Conservation (phyloP, 306 rosid genomes). For the Vicia faba region DNA sequence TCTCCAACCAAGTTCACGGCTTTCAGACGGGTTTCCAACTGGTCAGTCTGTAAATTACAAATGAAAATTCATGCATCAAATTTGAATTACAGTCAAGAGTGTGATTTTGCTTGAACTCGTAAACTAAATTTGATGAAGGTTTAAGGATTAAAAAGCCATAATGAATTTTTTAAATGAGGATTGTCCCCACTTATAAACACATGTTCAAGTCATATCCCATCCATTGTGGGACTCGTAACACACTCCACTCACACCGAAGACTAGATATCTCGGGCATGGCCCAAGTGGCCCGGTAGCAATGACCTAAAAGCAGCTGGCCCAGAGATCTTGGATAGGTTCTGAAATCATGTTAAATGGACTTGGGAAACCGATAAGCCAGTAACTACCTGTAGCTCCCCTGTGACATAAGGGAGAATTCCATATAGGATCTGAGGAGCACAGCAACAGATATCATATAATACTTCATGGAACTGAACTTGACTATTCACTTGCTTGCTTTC, state of each 20-base stretch:
- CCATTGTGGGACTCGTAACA: too few species aligned
- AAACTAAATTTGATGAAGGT: slow-evolving; percentile 6
- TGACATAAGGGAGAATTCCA: slow-evolving; percentile 75
- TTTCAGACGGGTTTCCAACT: slow-evolving; percentile 82
- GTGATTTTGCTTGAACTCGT: slow-evolving; percentile 12
- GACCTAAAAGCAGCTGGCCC: too few species aligned
- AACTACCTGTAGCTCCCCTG: slow-evolving; percentile 86
- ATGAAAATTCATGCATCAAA: slow-evolving; percentile 36
- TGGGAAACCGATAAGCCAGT: slow-evolving; percentile 15
- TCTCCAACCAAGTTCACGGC: slow-evolving; percentile 90
- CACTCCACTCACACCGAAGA: too few species aligned
- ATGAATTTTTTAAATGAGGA: slow-evolving; percentile 4
- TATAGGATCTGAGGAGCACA: slow-evolving; percentile 81
- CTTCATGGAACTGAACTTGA: slow-evolving; percentile 73
- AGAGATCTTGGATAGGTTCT: too few species aligned
- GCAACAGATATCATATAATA: slow-evolving; percentile 78
- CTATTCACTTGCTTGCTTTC: slow-evolving; percentile 59
- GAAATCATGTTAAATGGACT: too few species aligned
- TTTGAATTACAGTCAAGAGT: slow-evolving; percentile 21
- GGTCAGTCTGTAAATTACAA: slow-evolving; percentile 73
- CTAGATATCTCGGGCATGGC: too few species aligned
- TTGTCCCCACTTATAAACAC: too few species aligned
- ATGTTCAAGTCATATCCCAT: too few species aligned
- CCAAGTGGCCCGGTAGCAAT: too few species aligned
- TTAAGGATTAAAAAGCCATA: slow-evolving; percentile 19